phyloP scores from a whole-genome alignment of 345 rosid genomes.

The Eutrema heterophyllum region DNA sequence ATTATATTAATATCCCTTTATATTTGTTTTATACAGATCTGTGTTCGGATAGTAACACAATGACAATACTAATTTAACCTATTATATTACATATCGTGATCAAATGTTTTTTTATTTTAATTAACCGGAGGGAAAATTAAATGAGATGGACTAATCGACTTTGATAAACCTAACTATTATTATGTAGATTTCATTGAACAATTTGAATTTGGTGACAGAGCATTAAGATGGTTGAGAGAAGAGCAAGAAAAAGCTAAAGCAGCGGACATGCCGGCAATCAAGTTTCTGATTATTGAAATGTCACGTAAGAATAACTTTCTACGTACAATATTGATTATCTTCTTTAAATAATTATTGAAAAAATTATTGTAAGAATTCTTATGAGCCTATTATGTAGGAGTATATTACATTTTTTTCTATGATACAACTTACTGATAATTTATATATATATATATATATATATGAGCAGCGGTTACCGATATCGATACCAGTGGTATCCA shows the following conservation, averaged over 20 bases:
- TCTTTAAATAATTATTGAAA: neutral
- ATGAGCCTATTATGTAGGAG: neutral
- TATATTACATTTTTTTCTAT: neutral
- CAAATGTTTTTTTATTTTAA: neutral
- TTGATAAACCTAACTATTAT: neutral
- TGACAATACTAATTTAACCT: neutral
- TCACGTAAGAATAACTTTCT: constrained; percentile 46
- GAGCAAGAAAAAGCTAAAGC: constrained; percentile 48
- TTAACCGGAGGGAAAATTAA: neutral
- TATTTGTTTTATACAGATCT: neutral
- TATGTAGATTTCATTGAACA: neutral
- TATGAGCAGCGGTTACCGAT: constrained; percentile 67
- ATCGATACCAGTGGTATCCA: constrained; percentile 90
- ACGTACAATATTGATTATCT: neutral
- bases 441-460: neutral
- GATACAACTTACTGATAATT: neutral
- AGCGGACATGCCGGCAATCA: constrained; percentile 38
- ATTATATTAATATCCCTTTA: too few species aligned
- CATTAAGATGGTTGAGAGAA: constrained; percentile 67
- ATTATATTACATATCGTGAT: neutral
- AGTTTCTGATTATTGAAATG: constrained; percentile 66
- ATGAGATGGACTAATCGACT: neutral
- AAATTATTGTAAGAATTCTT: neutral
- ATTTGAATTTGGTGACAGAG: constrained; percentile 34
- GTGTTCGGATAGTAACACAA: neutral